Conservation (phyloP, 176 grass and related monocot genomes). For the Stipa capillata region DNA sequence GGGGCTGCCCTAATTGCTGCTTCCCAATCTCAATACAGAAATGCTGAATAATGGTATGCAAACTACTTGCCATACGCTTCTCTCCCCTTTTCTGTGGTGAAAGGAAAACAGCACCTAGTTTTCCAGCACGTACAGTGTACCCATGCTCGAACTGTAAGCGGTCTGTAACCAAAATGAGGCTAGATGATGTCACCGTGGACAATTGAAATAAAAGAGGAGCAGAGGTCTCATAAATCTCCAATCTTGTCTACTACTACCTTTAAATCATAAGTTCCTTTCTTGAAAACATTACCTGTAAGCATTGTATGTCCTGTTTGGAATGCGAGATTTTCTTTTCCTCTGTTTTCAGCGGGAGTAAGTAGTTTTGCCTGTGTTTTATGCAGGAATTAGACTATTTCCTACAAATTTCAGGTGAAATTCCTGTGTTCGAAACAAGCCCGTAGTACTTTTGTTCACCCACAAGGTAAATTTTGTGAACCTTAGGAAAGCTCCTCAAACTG, state of each 20-base stretch:
- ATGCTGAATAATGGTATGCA: background rate
- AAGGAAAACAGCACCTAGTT: background rate
- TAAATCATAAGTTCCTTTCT: background rate
- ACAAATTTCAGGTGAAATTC: no score
- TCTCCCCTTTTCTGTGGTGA: background rate
- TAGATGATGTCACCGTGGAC: background rate
- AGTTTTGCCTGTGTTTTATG: no score
- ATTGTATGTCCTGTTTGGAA: background rate
- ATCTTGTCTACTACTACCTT: no score
- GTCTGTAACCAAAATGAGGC: background rate
- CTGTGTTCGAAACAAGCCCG: no score
- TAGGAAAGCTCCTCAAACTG: no score
- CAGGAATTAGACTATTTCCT: no score
- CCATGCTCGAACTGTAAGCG: background rate
- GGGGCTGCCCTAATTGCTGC: slow-evolving; percentile 87
- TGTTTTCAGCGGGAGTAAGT: no score
- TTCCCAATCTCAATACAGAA: slow-evolving; percentile 52
- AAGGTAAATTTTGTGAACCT: no score
- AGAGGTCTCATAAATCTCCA: background rate
- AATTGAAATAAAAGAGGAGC: slow-evolving; percentile 15
- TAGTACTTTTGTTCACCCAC: no score
- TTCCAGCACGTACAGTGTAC: background rate
- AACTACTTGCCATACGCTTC: background rate
- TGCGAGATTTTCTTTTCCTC: no score
- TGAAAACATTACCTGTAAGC: no score